Percentiles rank a stretch among this genome's conserved stretches.
These are phyloP conservation scores for Phlegmacium glaucopus DNA, from an alignment of 768 basidiomycete genomes.

Conservation along the genomic window DNA sequence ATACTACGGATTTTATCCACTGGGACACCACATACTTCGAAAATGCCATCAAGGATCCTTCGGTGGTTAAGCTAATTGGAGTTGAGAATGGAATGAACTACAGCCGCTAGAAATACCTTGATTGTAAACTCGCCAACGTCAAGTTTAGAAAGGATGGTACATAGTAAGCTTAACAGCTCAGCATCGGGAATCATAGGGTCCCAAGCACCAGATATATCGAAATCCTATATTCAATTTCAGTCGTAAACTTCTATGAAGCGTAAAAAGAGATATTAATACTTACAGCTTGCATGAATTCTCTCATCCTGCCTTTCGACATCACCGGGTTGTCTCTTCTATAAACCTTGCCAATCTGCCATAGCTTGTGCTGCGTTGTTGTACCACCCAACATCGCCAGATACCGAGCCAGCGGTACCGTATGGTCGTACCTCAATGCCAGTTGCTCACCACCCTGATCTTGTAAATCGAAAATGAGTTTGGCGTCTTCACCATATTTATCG, in stretches of 20 bases:
- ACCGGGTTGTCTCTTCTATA: slow-evolving; percentile 96
- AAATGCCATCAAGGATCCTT: slow-evolving; percentile 95
- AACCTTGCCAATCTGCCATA: slow-evolving; percentile 99
- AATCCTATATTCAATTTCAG: slow-evolving; percentile 57
- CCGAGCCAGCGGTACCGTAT: slow-evolving; percentile 94
- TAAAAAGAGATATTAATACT: slow-evolving; percentile 17
- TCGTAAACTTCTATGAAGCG: background rate
- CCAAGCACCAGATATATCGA: slow-evolving; percentile 90
- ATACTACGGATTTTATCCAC: slow-evolving; percentile 86
- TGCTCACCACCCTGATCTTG: slow-evolving; percentile 98
- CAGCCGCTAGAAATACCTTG: slow-evolving; percentile 61
- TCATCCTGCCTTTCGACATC: slow-evolving; percentile 97
- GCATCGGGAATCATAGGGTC: slow-evolving; percentile 98
- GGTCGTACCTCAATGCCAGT: slow-evolving; percentile 90
- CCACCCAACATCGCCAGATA: slow-evolving; percentile 95
- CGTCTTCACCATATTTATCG: slow-evolving; percentile 97
- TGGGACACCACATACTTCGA: slow-evolving; percentile 94
- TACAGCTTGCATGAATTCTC: slow-evolving; percentile 97
- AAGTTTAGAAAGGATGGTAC: slow-evolving; percentile 75
- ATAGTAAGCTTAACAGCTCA: slow-evolving; percentile 79
- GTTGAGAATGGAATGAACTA: background rate
- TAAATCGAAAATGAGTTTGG: slow-evolving; percentile 96
- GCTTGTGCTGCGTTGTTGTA: slow-evolving; percentile 68
- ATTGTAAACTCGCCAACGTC: slow-evolving; percentile 94
- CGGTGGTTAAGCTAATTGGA: slow-evolving; percentile 80